phyloP scores from a whole-genome alignment of 768 basidiomycete genomes.

The Gloeostereum incarnatum region DNA sequence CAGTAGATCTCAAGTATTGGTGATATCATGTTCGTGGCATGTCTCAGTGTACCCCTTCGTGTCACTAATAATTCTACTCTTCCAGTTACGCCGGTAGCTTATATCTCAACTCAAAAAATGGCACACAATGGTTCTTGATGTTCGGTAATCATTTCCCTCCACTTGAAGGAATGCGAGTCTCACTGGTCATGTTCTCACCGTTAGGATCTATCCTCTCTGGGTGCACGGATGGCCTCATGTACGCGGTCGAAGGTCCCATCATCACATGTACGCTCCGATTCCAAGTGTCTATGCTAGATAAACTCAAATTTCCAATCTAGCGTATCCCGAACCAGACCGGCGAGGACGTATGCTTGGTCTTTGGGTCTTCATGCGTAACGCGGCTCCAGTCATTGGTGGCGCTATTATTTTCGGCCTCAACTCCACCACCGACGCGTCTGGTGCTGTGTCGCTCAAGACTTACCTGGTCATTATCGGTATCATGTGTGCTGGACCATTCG shows the following conservation, averaged over 20 bases:
- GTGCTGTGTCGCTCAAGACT: constrained; percentile 21
- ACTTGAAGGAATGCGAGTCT: background rate
- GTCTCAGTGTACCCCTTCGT: background rate
- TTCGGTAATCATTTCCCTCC: constrained; percentile 10
- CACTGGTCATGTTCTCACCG: background rate
- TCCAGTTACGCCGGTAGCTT: constrained; percentile 21
- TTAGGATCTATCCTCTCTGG: constrained; percentile 21
- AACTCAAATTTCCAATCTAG: constrained; percentile 6
- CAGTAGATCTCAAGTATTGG: constrained; percentile 19
- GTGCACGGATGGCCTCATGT: constrained; percentile 21
- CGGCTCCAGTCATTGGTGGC: constrained; percentile 23
- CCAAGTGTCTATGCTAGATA: background rate
- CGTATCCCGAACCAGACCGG: constrained; percentile 22
- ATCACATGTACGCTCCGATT: constrained; percentile 16
- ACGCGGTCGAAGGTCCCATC: constrained; percentile 21
- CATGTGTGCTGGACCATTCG: constrained; percentile 24
- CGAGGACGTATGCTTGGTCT: constrained; percentile 23
- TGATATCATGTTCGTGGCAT: constrained; percentile 17
- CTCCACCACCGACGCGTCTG: constrained; percentile 15
- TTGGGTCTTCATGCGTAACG: constrained; percentile 24
- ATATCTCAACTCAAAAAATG: constrained; percentile 23
- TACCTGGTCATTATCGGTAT: constrained; percentile 24
- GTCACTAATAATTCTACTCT: background rate
- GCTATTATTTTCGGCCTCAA: constrained; percentile 24
- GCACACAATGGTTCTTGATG: constrained; percentile 25